A percentile compares a stretch with the other conserved stretches of the same genome.
phyloP scores from a whole-genome alignment of 345 rosid genomes.

The Eucalyptus sp. region DNA sequence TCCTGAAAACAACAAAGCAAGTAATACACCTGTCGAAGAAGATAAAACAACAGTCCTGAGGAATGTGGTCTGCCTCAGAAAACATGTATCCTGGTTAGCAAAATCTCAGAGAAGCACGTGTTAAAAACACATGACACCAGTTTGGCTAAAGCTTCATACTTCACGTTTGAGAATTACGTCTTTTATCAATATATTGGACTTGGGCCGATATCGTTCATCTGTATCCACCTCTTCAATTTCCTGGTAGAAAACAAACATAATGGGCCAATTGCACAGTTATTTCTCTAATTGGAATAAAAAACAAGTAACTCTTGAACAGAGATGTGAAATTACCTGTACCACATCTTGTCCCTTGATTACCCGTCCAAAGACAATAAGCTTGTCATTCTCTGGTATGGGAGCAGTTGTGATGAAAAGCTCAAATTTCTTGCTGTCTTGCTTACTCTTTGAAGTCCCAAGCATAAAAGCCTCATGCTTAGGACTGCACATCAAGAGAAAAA shows the following conservation, averaged over 20 bases:
- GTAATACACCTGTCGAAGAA: background rate
- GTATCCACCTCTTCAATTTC: slow-evolving; percentile 98
- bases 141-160: slow-evolving; percentile 10
- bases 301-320: background rate
- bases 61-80: background rate
- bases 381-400: slow-evolving; percentile 74
- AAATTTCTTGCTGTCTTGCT: slow-evolving; percentile 40
- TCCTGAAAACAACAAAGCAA: background rate
- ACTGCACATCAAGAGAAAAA: slow-evolving; percentile 15
- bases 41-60: background rate
- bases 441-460: slow-evolving; percentile 64
- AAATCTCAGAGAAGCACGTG: background rate
- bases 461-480: slow-evolving; percentile 78
- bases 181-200: slow-evolving; percentile 50
- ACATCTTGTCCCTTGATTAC: slow-evolving; percentile 76
- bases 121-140: background rate
- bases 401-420: slow-evolving; percentile 75
- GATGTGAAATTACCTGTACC: slow-evolving; percentile 47
- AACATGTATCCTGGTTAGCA: background rate
- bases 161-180: slow-evolving; percentile 42
- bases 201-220: slow-evolving; percentile 80
- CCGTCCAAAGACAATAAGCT: slow-evolving; percentile 66
- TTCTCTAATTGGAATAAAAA: background rate
- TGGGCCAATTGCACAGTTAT: background rate
- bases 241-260: slow-evolving; percentile 15